A percentile compares a stretch with the other conserved stretches of the same genome.
phyloP scores from a whole-genome alignment of 2,329 filamentous ascomycete species.

The Trichophyton rubrum region DNA sequence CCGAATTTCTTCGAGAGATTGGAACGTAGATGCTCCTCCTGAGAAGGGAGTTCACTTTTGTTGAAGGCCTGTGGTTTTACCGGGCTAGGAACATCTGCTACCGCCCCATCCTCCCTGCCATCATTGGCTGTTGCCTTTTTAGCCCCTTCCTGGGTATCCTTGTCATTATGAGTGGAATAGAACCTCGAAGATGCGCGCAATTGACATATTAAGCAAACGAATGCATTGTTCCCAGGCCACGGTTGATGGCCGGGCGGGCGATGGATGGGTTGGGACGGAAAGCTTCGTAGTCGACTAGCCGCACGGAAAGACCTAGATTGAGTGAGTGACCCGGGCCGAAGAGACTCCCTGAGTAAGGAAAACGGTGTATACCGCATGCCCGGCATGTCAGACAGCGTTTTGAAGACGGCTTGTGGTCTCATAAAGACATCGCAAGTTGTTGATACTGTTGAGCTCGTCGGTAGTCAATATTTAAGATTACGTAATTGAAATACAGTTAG shows the following conservation, averaged over 20 bases:
- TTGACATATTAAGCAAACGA: constrained; percentile 34
- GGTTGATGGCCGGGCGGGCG: background rate
- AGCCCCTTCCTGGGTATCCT: background rate
- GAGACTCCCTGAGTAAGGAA: background rate
- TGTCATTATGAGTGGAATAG: constrained; percentile 20
- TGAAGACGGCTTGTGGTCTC: background rate
- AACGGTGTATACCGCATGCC: constrained; percentile 2
- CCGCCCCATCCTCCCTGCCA: background rate
- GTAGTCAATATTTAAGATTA: background rate
- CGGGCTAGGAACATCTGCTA: background rate
- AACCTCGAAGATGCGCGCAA: constrained; percentile 23
- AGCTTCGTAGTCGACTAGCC: background rate
- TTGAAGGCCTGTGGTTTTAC: background rate
- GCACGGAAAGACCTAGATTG: background rate
- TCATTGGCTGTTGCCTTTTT: background rate
- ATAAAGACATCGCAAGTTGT: background rate
- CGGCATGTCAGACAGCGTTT: background rate
- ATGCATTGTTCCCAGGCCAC: constrained; percentile 11
- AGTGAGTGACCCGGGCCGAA: background rate
- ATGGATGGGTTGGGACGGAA: background rate
- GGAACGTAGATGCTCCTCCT: constrained; percentile 42
- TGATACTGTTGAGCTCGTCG: background rate
- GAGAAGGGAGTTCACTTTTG: constrained; percentile 35
- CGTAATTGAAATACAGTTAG: no score
- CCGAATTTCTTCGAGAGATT: constrained; percentile 50